Evolutionary conservation across 352 stramenopile species (phyloP).

Genomic region (Plasmopara muralis): DNA sequence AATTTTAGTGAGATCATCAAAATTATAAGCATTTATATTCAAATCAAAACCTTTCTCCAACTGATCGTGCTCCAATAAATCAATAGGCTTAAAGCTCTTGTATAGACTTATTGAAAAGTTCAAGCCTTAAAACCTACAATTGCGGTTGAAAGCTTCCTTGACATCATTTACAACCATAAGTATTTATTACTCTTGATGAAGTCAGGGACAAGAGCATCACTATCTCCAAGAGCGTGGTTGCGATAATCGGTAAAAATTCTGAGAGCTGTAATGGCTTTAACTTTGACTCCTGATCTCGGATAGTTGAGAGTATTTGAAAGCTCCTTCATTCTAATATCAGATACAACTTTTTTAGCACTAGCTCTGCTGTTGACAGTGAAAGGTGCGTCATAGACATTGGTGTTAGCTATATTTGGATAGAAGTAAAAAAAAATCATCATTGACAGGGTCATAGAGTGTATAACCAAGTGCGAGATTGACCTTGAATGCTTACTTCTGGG

Average conservation of each 20-base stretch:
- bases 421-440: conserved; percentile 4
- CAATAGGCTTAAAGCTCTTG: conserved; percentile 7
- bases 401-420: conserved; percentile 16
- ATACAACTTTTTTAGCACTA: conserved; percentile 12
- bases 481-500: neutral
- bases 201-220: neutral
- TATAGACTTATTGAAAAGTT: neutral
- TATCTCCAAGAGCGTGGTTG: conserved; percentile 15
- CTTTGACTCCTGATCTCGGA: conserved; percentile 5
- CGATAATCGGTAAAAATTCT: conserved; percentile 16
- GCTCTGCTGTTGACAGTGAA: conserved; percentile 12
- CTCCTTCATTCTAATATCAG: conserved; percentile 13
- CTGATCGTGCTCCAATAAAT: conserved; percentile 5
- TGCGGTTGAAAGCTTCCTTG: conserved; percentile 8
- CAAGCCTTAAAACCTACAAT: conserved; percentile 5
- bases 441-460: conserved; percentile 4
- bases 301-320: conserved; percentile 16
- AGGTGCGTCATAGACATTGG: conserved; percentile 31
- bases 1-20: conserved; percentile 1
- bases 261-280: conserved; percentile 13
- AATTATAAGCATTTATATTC: conserved; percentile 2
- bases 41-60: conserved; percentile 5
- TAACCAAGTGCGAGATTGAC: neutral
- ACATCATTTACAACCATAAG: conserved; percentile 1
- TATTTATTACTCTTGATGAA: conserved; percentile 1